Evolutionary conservation across 73 alveolate species (phyloP).

Genomic region (Paraurostyla sp.): DNA sequence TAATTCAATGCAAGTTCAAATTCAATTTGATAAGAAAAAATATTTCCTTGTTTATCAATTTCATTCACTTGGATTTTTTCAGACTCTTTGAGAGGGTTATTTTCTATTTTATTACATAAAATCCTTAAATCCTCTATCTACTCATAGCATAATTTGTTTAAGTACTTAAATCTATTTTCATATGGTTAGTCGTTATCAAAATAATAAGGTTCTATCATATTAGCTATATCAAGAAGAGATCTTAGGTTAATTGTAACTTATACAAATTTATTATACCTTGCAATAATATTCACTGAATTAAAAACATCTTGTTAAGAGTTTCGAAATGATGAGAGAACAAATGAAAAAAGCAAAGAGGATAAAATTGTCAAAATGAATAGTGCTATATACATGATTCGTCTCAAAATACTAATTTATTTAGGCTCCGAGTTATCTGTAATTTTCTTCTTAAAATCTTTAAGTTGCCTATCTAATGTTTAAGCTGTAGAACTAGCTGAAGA

Average conservation of each 20-base stretch:
- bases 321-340: not conserved
- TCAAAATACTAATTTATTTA: not conserved
- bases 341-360: not conserved
- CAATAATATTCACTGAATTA: not conserved
- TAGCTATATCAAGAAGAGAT: constrained; percentile 27
- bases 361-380: not conserved
- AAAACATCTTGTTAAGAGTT: not conserved
- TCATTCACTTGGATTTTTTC: too few relatives aligned
- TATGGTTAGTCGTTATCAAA: not conserved
- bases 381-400: not conserved
- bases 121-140: constrained; percentile 5
- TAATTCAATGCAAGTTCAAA: too few relatives aligned
- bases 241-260: constrained; percentile 1
- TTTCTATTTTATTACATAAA: not conserved
- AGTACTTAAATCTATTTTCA: not conserved
- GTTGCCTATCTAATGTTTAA: constrained; percentile 10
- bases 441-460: constrained; percentile 25
- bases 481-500: constrained; percentile 34
- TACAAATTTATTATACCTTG: not conserved
- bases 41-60: too few relatives aligned
- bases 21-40: too few relatives aligned
- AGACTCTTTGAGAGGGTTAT: not conserved
- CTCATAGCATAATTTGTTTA: not conserved
- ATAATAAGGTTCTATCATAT: not conserved
- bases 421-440: constrained; percentile 52